These are phyloP conservation scores for Actinomortierella wolfii DNA, from an alignment of 371 early-diverging fungal genomes.

Conservation along the genomic window DNA sequence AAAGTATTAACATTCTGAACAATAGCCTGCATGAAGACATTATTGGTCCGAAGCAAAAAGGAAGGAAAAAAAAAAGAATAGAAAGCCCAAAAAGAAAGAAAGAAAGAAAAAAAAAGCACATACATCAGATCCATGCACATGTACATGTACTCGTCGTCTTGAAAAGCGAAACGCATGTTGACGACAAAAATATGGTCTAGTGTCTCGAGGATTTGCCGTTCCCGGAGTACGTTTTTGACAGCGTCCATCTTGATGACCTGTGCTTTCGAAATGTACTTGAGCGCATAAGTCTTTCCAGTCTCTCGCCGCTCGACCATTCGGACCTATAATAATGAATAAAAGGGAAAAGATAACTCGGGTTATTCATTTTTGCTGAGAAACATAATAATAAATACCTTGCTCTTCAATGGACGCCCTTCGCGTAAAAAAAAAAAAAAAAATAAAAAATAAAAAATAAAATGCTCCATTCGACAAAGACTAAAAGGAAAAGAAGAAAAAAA, in stretches of 20 bases:
- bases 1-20: too few relatives aligned
- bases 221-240: constrained; percentile 77
- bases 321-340: constrained; percentile 52
- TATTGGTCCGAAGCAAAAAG: background rate
- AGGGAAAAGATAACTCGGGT: background rate
- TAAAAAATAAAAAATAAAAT: too few relatives aligned
- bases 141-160: constrained; percentile 82
- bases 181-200: constrained; percentile 80
- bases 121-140: constrained; percentile 89
- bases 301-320: constrained; percentile 76
- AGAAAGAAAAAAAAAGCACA: constrained; percentile 5
- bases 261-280: constrained; percentile 85
- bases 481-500: too few relatives aligned
- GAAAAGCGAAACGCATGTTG: constrained; percentile 84
- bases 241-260: constrained; percentile 82
- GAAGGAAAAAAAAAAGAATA: background rate
- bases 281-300: constrained; percentile 70
- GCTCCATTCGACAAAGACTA: too few relatives aligned
- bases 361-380: background rate
- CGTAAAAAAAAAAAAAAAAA: too few relatives aligned
- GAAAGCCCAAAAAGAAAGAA: background rate
- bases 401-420: too few relatives aligned
- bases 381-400: too few relatives aligned
- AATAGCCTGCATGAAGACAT: background rate
- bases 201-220: constrained; percentile 79